Conservation (phyloP, 768 basidiomycete genomes). For the Infundibulicybe gibba region DNA sequence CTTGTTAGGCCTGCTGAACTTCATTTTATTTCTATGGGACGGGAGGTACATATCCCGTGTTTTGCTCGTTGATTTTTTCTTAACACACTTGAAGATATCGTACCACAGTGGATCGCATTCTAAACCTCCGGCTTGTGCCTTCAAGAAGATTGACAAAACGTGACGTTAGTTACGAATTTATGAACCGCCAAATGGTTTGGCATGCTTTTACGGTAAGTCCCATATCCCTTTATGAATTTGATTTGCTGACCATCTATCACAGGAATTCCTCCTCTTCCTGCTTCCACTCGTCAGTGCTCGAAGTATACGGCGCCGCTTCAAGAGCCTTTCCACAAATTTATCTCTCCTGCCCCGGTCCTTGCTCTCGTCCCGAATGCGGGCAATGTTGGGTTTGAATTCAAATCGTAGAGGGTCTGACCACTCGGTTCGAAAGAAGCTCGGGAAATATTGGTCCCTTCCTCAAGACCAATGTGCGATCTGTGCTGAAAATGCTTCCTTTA, state of each 20-base stretch:
- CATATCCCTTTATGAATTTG: neutral
- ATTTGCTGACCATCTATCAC: conserved; percentile 6
- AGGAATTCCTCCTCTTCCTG: conserved; percentile 96
- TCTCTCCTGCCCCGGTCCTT: conserved; percentile 17
- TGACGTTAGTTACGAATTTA: conserved; percentile 96
- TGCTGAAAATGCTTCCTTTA: conserved; percentile 67
- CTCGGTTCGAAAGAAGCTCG: conserved; percentile 25
- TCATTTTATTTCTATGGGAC: conserved; percentile 80
- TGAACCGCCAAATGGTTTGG: conserved; percentile 99
- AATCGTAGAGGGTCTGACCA: neutral
- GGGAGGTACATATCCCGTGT: conserved; percentile 51
- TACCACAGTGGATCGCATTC: conserved; percentile 73
- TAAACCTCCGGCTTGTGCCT: conserved; percentile 73
- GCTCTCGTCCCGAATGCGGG: conserved; percentile 15
- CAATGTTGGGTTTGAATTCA: neutral
- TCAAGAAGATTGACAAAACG: conserved; percentile 64
- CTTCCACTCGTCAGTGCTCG: conserved; percentile 80
- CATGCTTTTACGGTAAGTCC: conserved; percentile 88
- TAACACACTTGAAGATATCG: conserved; percentile 60
- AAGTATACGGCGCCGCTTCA: conserved; percentile 55
- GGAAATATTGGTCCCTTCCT: conserved; percentile 69
- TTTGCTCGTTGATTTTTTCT: neutral
- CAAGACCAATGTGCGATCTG: conserved; percentile 88
- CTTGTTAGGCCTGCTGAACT: conserved; percentile 65
- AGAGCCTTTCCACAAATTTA: conserved; percentile 29